These are phyloP conservation scores for Ogataea ganodermae DNA, from an alignment of 805 yeast genomes.

Conservation along the genomic window DNA sequence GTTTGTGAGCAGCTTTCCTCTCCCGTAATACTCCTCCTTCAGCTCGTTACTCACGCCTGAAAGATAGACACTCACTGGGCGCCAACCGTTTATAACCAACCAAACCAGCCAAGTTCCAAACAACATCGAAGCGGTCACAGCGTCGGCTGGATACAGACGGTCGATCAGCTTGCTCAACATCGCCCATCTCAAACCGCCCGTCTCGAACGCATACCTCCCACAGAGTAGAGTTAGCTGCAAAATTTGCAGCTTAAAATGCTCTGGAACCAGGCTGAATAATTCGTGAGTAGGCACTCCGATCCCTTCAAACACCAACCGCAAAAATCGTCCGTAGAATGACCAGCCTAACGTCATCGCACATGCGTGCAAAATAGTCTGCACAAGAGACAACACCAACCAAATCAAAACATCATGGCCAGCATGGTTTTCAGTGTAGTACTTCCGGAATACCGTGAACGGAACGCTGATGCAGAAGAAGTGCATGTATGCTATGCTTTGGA, in stretches of 20 bases:
- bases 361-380: neutral
- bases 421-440: neutral
- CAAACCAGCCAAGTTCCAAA: conserved; percentile 16
- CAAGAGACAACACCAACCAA: neutral
- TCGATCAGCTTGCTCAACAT: neutral
- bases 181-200: neutral
- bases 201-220: neutral
- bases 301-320: neutral
- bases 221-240: neutral
- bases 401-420: neutral
- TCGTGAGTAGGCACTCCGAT: neutral
- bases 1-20: conserved; percentile 28
- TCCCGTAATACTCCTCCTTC: conserved; percentile 32
- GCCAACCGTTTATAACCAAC: conserved; percentile 6
- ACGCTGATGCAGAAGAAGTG: conserved; percentile 7
- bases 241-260: neutral
- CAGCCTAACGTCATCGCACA: neutral
- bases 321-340: neutral
- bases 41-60: conserved; percentile 17
- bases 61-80: conserved; percentile 11
- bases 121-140: neutral
- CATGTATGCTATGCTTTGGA: conserved; percentile 2
- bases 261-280: neutral
- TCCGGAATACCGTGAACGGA: conserved; percentile 5
- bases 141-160: neutral